Percentiles rank a stretch among this genome's conserved stretches.
phyloP scores from a whole-genome alignment of 2,329 filamentous ascomycete genomes.

The Teratosphaeria pseudoeucalypti region DNA sequence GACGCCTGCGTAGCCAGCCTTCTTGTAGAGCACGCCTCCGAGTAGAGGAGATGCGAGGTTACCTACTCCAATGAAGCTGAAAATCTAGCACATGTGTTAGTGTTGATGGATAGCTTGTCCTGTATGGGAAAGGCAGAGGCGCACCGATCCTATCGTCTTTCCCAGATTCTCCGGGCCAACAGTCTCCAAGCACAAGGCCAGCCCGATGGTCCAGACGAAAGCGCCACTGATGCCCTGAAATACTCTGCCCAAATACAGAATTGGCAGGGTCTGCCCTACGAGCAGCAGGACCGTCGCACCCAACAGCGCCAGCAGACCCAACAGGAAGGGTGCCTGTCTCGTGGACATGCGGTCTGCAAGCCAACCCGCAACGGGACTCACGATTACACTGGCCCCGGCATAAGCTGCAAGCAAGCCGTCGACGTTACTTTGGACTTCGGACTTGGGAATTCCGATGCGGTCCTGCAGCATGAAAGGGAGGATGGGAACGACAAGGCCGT shows the following conservation, averaged over 20 bases:
- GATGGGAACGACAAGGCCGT: slow-evolving; percentile 49
- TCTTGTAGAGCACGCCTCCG: slow-evolving; percentile 51
- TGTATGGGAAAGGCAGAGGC: slow-evolving; percentile 4
- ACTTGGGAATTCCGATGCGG: slow-evolving; percentile 38
- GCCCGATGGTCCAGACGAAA: slow-evolving; percentile 50
- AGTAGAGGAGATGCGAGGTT: slow-evolving; percentile 47
- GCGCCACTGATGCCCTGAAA: slow-evolving; percentile 49
- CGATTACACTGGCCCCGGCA: slow-evolving; percentile 43
- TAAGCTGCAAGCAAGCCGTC: slow-evolving; percentile 46
- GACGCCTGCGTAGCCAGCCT: slow-evolving; percentile 48
- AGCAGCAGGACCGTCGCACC: slow-evolving; percentile 47
- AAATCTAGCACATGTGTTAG: slow-evolving; percentile 31
- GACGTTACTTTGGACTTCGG: slow-evolving; percentile 42
- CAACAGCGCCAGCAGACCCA: slow-evolving; percentile 43
- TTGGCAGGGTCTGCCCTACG: slow-evolving; percentile 37
- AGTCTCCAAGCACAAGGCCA: slow-evolving; percentile 50
- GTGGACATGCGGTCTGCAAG: slow-evolving; percentile 45
- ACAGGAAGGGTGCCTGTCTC: slow-evolving; percentile 47
- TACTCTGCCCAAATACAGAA: slow-evolving; percentile 43
- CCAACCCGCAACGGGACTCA: slow-evolving; percentile 43
- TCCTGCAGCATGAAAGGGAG: slow-evolving; percentile 48
- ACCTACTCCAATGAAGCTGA: slow-evolving; percentile 49
- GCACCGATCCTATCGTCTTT: slow-evolving; percentile 49
- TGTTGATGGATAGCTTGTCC: no score
- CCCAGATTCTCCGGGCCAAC: slow-evolving; percentile 48